Evolutionary conservation across 1,284 basidiomycete genomes (phyloP), one percentile per base, ranked within the genome.

Genomic region (Boletus calvinii): DNA sequence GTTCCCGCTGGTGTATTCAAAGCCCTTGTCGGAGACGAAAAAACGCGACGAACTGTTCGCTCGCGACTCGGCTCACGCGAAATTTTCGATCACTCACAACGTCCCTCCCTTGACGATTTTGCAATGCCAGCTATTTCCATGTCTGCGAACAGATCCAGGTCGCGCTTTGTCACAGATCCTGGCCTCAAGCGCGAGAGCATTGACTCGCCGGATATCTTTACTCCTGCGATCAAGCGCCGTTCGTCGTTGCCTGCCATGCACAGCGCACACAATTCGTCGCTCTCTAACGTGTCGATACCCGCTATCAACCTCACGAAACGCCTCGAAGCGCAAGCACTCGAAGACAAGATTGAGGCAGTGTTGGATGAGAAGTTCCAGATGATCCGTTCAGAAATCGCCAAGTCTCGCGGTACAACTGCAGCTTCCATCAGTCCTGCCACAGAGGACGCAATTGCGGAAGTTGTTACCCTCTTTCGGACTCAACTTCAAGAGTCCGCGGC

Each of bases 1-100:
- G 85, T 91, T 13, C 90, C 89, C 20, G 90, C 90, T 37, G 88
- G 87, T 4, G 64, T 91, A 52, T 92, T 92, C 79, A 91, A 91
- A 71, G 85, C 87, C 11, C 74, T 90, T 48, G 82, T 79, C 24
- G 74, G 71, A 46, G 80, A 90, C 47, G 86, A 87, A 55, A 76
- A 84, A 40, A 84, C 84, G 3, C 78, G 87, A 48, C 74, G 80
- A 38, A 74, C 75, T 44, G 86, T 88, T 26, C 84, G 87, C 35
- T 89, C 87, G n/a, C 76, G 87, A 36, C 75, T 89, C 53, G 76
- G 80, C 65, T 90, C 88, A 13, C 78, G 80, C 48, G 81, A 83
- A 47, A 69, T 77, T 55, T 76, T 79, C 57, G 85, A 88, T 18
- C 83, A 86, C 59, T 77, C 78, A 32, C 78, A 75, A 6, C 74